Percentiles rank a stretch among this genome's conserved stretches.
These are phyloP conservation scores for Cicer bijugum DNA, from an alignment of 306 rosid species.

Conservation along the genomic window DNA sequence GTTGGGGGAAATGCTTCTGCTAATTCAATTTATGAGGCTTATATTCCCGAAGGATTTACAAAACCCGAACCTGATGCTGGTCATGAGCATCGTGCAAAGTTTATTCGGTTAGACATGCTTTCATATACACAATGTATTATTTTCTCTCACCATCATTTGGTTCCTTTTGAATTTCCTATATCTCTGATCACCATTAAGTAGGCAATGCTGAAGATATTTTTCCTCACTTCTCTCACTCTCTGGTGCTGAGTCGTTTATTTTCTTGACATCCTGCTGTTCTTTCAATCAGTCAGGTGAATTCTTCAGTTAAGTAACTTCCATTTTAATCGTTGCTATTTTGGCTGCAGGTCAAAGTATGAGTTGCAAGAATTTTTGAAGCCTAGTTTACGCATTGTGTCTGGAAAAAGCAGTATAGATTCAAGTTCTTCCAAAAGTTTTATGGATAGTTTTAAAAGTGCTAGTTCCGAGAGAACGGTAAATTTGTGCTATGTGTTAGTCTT, in stretches of 20 bases:
- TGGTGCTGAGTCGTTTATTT: constrained; percentile 19
- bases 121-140: constrained; percentile 22
- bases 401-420: constrained; percentile 56
- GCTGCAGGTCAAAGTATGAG: constrained; percentile 86
- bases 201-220: constrained; percentile 35
- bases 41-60: constrained; percentile 74
- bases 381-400: constrained; percentile 83
- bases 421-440: constrained; percentile 60
- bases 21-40: constrained; percentile 91
- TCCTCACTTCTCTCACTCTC: constrained; percentile 1
- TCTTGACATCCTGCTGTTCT: constrained; percentile 28
- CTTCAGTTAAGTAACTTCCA: constrained; percentile 29
- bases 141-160: constrained; percentile 35
- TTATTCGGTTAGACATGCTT: constrained; percentile 74
- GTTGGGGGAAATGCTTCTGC: constrained; percentile 96
- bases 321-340: constrained; percentile 43
- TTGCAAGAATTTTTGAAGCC: constrained; percentile 90
- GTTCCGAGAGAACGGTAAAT: constrained; percentile 64
- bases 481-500: constrained; percentile 35
- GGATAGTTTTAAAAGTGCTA: constrained; percentile 66
- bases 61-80: constrained; percentile 84
- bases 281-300: constrained; percentile 27
- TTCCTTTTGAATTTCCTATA: constrained; percentile 39
- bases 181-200: constrained; percentile 34
- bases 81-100: constrained; percentile 73